Evolutionary conservation across 768 basidiomycete species (phyloP), one percentile per base, ranked within the genome.

Genomic region (Psilocybe tampanensis): DNA sequence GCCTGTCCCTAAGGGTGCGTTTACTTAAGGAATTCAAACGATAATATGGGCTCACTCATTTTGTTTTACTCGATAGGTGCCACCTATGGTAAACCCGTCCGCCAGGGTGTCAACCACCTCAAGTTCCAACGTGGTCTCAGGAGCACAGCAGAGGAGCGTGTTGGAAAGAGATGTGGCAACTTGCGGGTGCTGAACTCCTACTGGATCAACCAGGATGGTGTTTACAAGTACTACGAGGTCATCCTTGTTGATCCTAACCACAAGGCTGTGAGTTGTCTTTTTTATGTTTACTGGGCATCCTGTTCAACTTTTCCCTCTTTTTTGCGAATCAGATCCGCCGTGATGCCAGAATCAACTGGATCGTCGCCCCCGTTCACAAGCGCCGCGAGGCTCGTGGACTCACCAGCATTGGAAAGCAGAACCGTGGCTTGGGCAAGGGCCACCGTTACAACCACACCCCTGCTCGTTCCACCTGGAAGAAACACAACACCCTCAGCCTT

Each of bases 181-280:
- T 76, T 99, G 70, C 88, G 97, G 54, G 97, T 99, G 63, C 73
- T 97, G 68, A 97, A 96, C 80, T 98, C 96, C 45, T 98, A 98
- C 85, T 99, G 97, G 97, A 80, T 99, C 70, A 98, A 98, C 79
- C 94, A 96, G 78, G 95, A 98, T 71, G 94, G 95, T 76, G 92
- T 97, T 26, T 97, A 96, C 86, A 97, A 96, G 75, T 98, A 97
- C 82, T 99, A 87, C 80, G 97, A 99, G 74, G 94, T 99, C 68
- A 98, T 99, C 73, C 86, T 97, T 63, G 95, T 99, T 57, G 97
- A 99, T 70, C 94, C 94, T 58, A 88, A 72, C 71, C 94, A 96
- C 81, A 95, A 94, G 72, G 94, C 92, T 67, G 94, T 95, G 71
- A 68, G 93, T 76, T 7, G 32, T 32, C 42, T 13, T 18, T 56